phyloP scores from a whole-genome alignment of 495 filamentous ascomycete species.

The Lentithecium fluviatile region DNA sequence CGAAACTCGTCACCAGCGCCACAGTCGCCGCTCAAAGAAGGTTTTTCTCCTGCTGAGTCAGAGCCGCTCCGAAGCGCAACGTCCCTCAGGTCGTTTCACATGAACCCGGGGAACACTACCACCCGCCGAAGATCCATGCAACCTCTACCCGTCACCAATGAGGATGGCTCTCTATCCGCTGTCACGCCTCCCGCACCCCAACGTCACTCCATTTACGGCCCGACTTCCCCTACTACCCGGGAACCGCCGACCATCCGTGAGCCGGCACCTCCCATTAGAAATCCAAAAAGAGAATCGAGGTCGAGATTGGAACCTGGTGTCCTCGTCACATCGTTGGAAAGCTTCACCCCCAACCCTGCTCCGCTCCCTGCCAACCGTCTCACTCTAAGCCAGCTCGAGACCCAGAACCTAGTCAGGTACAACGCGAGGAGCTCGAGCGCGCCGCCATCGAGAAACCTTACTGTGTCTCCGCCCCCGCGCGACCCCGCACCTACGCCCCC shows the following conservation, averaged over 20 bases:
- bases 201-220: constrained; percentile 30
- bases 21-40: constrained; percentile 35
- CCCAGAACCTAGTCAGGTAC: constrained; percentile 6
- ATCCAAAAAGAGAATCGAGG: not conserved
- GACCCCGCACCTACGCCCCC: constrained; percentile 13
- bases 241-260: too few species aligned
- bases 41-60: constrained; percentile 16
- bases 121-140: constrained; percentile 38
- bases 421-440: constrained; percentile 31
- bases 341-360: too few species aligned
- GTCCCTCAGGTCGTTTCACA: constrained; percentile 35
- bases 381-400: constrained; percentile 16
- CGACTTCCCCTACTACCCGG: constrained; percentile 16
- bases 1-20: constrained; percentile 36
- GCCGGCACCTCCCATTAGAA: too few species aligned
- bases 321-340: not conserved
- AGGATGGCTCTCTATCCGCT: constrained; percentile 28
- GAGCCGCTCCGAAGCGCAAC: constrained; percentile 33
- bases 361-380: constrained; percentile 7
- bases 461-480: constrained; percentile 23
- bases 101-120: constrained; percentile 32
- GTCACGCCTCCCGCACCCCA: constrained; percentile 1
- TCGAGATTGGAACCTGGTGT: constrained; percentile 5
- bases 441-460: constrained; percentile 20
- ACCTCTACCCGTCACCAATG: constrained; percentile 34